These are phyloP conservation scores for Antitrichia curtipendula DNA, from an alignment of 225 moss, liverwort and hornwort species.

Conservation along the genomic window DNA sequence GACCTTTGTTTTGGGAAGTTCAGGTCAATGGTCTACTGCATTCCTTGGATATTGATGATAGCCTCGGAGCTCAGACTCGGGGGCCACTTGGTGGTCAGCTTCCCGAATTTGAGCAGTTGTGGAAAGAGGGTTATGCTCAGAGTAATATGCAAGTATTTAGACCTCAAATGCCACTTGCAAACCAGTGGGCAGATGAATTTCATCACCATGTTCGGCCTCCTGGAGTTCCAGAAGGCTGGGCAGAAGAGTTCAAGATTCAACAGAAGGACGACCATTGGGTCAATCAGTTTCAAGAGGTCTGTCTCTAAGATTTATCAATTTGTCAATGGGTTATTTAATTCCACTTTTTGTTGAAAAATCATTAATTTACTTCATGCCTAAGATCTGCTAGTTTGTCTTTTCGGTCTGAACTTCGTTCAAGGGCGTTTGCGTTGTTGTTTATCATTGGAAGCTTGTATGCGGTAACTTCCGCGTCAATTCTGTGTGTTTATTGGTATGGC, in stretches of 20 bases:
- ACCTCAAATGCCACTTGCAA: constrained; percentile 26
- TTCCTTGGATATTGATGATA: constrained; percentile 85
- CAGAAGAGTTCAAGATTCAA: constrained; percentile 61
- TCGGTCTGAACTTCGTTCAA: neutral
- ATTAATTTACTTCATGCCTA: neutral
- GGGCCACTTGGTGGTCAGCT: constrained; percentile 61
- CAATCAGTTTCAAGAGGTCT: constrained; percentile 77
- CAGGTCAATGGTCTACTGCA: constrained; percentile 88
- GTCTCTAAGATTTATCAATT: neutral
- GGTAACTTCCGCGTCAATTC: neutral
- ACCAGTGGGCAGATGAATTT: constrained; percentile 83
- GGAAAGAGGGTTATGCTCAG: constrained; percentile 84
- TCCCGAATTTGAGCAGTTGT: constrained; percentile 81
- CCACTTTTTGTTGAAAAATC: neutral
- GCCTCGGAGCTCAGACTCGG: constrained; percentile 34
- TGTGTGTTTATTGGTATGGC: neutral
- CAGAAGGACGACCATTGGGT: constrained; percentile 53
- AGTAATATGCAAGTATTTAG: constrained; percentile 13
- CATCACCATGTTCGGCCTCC: constrained; percentile 21
- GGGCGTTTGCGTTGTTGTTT: neutral
- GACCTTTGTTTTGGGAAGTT: neutral
- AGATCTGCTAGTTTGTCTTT: neutral
- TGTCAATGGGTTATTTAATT: neutral
- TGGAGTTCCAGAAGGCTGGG: constrained; percentile 49
- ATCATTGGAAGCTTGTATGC: neutral